A percentile compares a stretch with the other conserved stretches of the same genome.
Evolutionary conservation across 2,329 filamentous ascomycete genomes (phyloP).

Genomic region (Zarea fungicola): DNA sequence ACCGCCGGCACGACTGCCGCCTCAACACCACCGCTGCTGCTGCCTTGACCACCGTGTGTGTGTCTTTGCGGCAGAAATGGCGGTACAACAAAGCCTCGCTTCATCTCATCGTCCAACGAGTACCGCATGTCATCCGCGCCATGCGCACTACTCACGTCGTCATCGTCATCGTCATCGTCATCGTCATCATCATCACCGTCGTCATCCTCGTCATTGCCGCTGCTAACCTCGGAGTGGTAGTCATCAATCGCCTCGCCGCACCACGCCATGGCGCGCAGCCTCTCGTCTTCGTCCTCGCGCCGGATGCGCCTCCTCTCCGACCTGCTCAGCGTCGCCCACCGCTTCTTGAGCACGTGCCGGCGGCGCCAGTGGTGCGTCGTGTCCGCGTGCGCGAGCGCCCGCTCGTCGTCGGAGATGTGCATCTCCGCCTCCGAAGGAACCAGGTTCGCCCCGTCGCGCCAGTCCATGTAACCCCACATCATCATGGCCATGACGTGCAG

Average conservation of each 20-base stretch:
- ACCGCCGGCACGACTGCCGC: constrained; percentile 15
- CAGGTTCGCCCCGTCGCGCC: constrained; percentile 44
- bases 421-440: constrained; percentile 46
- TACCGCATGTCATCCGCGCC: too few species aligned
- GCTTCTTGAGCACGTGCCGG: constrained; percentile 41
- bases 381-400: constrained; percentile 25
- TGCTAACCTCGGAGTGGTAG: constrained; percentile 5
- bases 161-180: constrained; percentile 4
- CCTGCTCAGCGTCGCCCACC: constrained; percentile 33
- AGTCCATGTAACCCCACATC: constrained; percentile 58
- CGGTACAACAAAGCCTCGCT: constrained; percentile 27
- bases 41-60: background rate
- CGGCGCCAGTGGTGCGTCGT: constrained; percentile 36
- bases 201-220: constrained; percentile 1
- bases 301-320: constrained; percentile 34
- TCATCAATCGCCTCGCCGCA: constrained; percentile 21
- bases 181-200: constrained; percentile 8
- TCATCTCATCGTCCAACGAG: constrained; percentile 28
- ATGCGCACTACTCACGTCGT: too few species aligned
- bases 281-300: constrained; percentile 31
- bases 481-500: constrained; percentile 52
- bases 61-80: constrained; percentile 13
- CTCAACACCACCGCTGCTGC: constrained; percentile 6
- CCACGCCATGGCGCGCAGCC: constrained; percentile 31
- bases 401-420: constrained; percentile 43